Evolutionary conservation across 2,329 filamentous ascomycete genomes (phyloP).

Genomic region (Didymella lethalis): DNA sequence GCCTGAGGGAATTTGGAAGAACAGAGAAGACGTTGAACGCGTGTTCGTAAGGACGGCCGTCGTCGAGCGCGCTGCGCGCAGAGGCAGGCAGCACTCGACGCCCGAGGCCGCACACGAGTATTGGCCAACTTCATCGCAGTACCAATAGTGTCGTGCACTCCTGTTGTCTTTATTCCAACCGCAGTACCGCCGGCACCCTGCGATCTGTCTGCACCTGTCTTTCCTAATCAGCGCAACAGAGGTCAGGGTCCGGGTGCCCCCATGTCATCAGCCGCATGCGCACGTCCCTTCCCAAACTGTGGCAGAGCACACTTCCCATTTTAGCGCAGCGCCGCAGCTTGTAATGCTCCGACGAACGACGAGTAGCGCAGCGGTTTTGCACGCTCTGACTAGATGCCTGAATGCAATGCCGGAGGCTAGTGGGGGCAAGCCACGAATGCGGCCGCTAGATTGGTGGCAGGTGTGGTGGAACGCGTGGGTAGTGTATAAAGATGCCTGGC

Average conservation of each 20-base stretch:
- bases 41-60: slow-evolving; percentile 4
- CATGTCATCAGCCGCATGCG: slow-evolving; percentile 19
- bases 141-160: slow-evolving; percentile 7
- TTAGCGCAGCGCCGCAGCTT: slow-evolving; percentile 17
- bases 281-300: slow-evolving; percentile 8
- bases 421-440: slow-evolving; percentile 19
- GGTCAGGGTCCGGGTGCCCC: slow-evolving; percentile 10
- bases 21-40: slow-evolving; percentile 6
- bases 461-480: slow-evolving; percentile 16
- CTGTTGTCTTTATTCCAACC: slow-evolving; percentile 2
- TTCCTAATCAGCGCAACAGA: slow-evolving; percentile 10
- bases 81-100: slow-evolving; percentile 14
- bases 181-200: slow-evolving; percentile 4
- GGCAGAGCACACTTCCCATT: slow-evolving; percentile 17
- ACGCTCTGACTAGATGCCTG: slow-evolving; percentile 20
- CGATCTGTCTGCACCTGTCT: slow-evolving; percentile 8
- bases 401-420: slow-evolving; percentile 17
- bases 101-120: background rate
- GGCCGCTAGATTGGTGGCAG: slow-evolving; percentile 15
- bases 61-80: background rate
- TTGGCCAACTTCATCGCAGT: slow-evolving; percentile 1
- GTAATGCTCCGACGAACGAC: slow-evolving; percentile 21
- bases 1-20: slow-evolving; percentile 15
- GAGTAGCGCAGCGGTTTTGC: slow-evolving; percentile 13
- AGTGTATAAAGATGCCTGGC: slow-evolving; percentile 24